phyloP scores from a whole-genome alignment of 2,329 filamentous ascomycete species.

The Helminthosporium solani region DNA sequence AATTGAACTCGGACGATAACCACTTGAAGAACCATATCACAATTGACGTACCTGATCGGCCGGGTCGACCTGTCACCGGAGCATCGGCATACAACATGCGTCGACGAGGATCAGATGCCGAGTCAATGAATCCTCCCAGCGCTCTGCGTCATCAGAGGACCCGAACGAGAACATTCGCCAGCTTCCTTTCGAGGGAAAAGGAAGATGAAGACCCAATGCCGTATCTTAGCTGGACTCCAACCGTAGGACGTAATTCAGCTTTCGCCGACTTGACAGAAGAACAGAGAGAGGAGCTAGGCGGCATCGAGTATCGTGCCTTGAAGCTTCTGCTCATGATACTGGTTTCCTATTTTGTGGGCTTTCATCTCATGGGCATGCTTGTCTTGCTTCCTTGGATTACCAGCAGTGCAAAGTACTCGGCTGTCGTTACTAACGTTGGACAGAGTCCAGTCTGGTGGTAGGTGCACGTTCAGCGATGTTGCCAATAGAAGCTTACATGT shows the following conservation, averaged over 20 bases:
- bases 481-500: slow-evolving; percentile 5
- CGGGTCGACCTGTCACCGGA: slow-evolving; percentile 24
- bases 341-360: slow-evolving; percentile 76
- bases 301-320: slow-evolving; percentile 91
- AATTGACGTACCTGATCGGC: slow-evolving; percentile 63
- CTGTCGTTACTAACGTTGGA: slow-evolving; percentile 61
- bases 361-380: slow-evolving; percentile 73
- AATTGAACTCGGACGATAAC: slow-evolving; percentile 43
- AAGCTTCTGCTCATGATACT: slow-evolving; percentile 82
- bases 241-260: slow-evolving; percentile 86
- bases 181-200: slow-evolving; percentile 58
- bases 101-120: slow-evolving; percentile 8
- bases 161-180: slow-evolving; percentile 57
- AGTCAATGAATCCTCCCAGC: neutral
- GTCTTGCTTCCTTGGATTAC: slow-evolving; percentile 80
- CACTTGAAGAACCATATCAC: slow-evolving; percentile 59
- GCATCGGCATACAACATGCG: slow-evolving; percentile 33
- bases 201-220: slow-evolving; percentile 64
- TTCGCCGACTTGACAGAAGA: slow-evolving; percentile 87
- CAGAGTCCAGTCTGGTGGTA: slow-evolving; percentile 78
- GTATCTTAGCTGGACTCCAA: slow-evolving; percentile 92
- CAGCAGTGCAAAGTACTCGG: slow-evolving; percentile 58
- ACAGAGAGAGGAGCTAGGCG: slow-evolving; percentile 90
- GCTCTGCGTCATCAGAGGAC: slow-evolving; percentile 22
- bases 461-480: slow-evolving; percentile 10